Percentiles rank a stretch among this genome's conserved stretches.
These are phyloP conservation scores for Cutaneotrichosporon cavernicola DNA, from an alignment of 1,284 basidiomycete genomes.

Conservation along the genomic window DNA sequence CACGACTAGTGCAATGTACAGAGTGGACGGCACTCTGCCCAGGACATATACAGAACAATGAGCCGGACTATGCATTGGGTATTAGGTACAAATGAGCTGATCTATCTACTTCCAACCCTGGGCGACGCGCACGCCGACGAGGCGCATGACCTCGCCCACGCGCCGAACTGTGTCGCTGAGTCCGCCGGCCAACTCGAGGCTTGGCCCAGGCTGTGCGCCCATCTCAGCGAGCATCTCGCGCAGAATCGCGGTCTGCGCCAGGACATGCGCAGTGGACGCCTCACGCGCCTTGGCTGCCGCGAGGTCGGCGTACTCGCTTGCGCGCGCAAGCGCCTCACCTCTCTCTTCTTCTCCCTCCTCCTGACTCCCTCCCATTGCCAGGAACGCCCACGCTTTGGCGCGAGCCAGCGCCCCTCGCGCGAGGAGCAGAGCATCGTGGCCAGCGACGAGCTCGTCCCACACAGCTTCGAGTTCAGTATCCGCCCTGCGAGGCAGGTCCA, in stretches of 20 bases:
- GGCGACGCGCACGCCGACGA: slow-evolving; percentile 39
- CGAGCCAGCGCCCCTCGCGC: slow-evolving; percentile 34
- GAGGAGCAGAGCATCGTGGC: slow-evolving; percentile 27
- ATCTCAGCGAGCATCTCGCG: slow-evolving; percentile 13
- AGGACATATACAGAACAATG: not conserved
- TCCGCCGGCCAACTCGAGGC: not conserved
- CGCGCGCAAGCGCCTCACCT: not conserved
- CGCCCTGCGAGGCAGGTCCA: slow-evolving; percentile 37
- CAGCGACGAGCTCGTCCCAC: slow-evolving; percentile 22
- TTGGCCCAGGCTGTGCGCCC: not conserved
- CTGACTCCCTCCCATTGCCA: slow-evolving; percentile 12
- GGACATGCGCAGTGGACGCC: slow-evolving; percentile 2
- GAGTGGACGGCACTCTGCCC: slow-evolving; percentile 12
- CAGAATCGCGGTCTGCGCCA: slow-evolving; percentile 3
- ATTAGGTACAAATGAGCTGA: not conserved
- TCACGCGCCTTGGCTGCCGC: slow-evolving; percentile 6
- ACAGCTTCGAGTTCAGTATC: slow-evolving; percentile 28
- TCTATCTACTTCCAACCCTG: slow-evolving; percentile 34
- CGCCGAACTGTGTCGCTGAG: slow-evolving; percentile 25
- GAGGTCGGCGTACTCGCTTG: slow-evolving; percentile 14
- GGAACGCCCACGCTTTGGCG: slow-evolving; percentile 37
- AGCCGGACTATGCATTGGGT: slow-evolving; percentile 5
- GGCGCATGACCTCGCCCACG: slow-evolving; percentile 37
- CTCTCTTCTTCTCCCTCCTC: slow-evolving; percentile 1
- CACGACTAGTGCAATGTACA: slow-evolving; percentile 14